Percentiles rank a stretch among this genome's conserved stretches.
These are phyloP conservation scores for Colletotrichum echinochloae DNA, from an alignment of 2,329 filamentous ascomycete genomes.

Conservation along the genomic window DNA sequence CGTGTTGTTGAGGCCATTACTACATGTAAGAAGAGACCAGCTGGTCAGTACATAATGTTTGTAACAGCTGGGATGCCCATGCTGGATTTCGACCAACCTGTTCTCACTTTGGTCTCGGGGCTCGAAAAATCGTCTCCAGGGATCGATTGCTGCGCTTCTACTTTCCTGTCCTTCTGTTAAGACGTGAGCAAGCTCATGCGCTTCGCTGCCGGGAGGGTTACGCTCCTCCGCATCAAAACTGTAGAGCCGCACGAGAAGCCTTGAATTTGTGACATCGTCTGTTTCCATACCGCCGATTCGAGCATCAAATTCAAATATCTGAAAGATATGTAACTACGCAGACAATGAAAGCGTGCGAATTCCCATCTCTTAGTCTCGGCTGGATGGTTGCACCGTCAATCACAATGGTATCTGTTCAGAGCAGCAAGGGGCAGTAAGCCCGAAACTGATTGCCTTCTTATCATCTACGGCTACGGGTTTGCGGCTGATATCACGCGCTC, in stretches of 20 bases:
- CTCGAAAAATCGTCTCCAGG: slow-evolving; percentile 41
- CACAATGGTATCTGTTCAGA: neutral
- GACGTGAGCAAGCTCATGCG: slow-evolving; percentile 11
- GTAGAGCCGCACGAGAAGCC: slow-evolving; percentile 11
- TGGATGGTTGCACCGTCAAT: neutral
- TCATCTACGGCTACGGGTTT: neutral
- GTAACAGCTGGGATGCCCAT: neutral
- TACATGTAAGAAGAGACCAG: neutral
- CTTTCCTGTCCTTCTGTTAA: slow-evolving; percentile 23
- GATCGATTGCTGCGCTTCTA: slow-evolving; percentile 10
- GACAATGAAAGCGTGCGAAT: neutral
- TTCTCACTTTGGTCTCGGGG: neutral
- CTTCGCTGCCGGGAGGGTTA: neutral
- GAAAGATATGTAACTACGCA: too few species aligned
- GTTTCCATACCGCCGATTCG: neutral
- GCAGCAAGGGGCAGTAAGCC: neutral
- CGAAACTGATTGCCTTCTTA: neutral
- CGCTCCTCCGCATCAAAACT: slow-evolving; percentile 32
- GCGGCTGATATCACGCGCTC: neutral
- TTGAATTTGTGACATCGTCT: neutral
- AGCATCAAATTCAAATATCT: too few species aligned
- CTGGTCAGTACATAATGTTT: neutral
- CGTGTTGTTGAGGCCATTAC: slow-evolving; percentile 18
- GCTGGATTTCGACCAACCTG: neutral
- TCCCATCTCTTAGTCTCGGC: neutral